Percentiles rank a stretch among this genome's conserved stretches.
Conservation (phyloP, 2,329 filamentous ascomycete species). For the Pseudopithomyces chartarum region DNA sequence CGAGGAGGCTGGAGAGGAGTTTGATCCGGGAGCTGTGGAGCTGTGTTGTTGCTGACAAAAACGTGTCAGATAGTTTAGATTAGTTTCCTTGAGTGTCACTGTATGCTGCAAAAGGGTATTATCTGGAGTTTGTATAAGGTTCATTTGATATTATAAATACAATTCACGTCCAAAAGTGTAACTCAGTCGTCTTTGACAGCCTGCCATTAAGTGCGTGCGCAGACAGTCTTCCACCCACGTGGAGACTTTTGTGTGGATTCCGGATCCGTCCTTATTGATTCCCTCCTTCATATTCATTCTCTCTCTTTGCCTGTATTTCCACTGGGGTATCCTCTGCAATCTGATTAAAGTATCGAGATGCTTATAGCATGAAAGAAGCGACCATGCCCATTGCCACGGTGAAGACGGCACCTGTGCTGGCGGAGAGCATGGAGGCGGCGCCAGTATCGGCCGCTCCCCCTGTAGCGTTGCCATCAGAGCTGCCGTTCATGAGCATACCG, state of each 20-base stretch:
- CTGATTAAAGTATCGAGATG: neutral
- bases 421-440: conserved; percentile 18
- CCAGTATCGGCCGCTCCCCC: conserved; percentile 5
- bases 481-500: conserved; percentile 18
- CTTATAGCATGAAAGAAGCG: conserved; percentile 25
- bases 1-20: conserved; percentile 15
- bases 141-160: conserved; percentile 15
- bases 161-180: conserved; percentile 15
- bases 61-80: neutral
- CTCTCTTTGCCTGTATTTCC: neutral
- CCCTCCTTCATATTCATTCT: neutral
- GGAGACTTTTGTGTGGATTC: conserved; percentile 13
- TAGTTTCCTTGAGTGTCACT: neutral
- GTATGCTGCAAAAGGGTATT: neutral
- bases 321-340: conserved; percentile 4
- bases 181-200: conserved; percentile 1
- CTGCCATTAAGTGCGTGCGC: neutral
- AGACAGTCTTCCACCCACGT: conserved; percentile 7
- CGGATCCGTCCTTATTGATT: conserved; percentile 19
- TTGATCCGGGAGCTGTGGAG: conserved; percentile 30
- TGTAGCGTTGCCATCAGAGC: conserved; percentile 6
- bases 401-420: conserved; percentile 13
- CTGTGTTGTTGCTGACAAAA: conserved; percentile 25
- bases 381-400: conserved; percentile 22
- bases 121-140: conserved; percentile 7